Conservation (phyloP, 2,329 filamentous ascomycete species). For the Aspergillus uvarum region DNA sequence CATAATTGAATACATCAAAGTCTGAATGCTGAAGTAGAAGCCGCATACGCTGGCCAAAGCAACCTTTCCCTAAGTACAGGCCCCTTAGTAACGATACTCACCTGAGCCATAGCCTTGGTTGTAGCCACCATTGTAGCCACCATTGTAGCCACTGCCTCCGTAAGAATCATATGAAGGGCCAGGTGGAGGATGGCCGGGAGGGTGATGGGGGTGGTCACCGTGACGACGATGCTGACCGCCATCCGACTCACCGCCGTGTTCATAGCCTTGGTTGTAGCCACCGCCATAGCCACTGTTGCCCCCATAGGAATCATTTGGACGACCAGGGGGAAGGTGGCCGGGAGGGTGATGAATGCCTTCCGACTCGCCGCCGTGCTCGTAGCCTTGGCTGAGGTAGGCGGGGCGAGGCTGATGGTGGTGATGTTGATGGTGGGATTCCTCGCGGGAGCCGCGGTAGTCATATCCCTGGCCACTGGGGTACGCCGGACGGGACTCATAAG, state of each 20-base stretch:
- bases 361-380: neutral
- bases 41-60: too few relatives aligned
- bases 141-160: neutral
- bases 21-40: too few relatives aligned
- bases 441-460: neutral
- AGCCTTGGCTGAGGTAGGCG: neutral
- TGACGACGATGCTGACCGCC: constrained; percentile 3
- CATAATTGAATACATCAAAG: too few relatives aligned
- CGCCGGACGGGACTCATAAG: neutral
- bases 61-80: too few relatives aligned
- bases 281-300: neutral
- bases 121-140: neutral
- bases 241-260: neutral
- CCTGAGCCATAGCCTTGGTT: neutral
- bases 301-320: constrained; percentile 4
- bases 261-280: neutral
- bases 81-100: neutral
- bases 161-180: constrained; percentile 6
- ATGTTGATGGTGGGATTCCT: neutral
- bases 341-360: neutral
- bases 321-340: constrained; percentile 1
- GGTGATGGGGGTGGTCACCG: constrained; percentile 5
- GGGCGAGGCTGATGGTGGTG: neutral
- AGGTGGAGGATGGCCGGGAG: constrained; percentile 1
- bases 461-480: neutral